Evolutionary conservation across 2,329 filamentous ascomycete genomes (phyloP), one percentile per base, ranked within the genome.

Genomic region (Colletotrichum neosansevieriae): DNA sequence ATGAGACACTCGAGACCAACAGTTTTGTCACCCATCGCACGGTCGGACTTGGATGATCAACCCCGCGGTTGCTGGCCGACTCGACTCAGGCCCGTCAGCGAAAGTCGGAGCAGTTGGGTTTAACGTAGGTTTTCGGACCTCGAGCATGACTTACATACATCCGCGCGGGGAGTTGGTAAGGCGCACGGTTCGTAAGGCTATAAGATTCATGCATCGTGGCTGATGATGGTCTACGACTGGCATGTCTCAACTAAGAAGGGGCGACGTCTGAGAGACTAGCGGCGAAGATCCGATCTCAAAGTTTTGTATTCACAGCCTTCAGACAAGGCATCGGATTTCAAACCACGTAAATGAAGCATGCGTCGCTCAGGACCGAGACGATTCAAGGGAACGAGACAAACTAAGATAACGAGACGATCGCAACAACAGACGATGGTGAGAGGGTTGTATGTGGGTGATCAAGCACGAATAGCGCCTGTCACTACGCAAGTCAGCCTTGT

Each of bases 201-300:
- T 34, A 56, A 15, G 54, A 66, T 40, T 54, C 45, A 54, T 58
- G 47, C 40, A 34, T 40, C 40, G 54, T 60, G 54, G 66, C 61
- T 59, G 49, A 60, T 32, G 56, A 50, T 17, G 61, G 49, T 56
- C 19, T 51, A 56, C 42, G 34, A 56, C 61, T 66, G 66, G 62
- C 61, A 69, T 69, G 66, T 60, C 54, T 66, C 61, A 56, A 57
- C 61, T 69, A 40, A 42, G 49, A 54, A 60, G 49, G 40, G 56
- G 56, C 61, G 49, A 56, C 54, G 61, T 60, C 42, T 66, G 56
- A 44, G 40, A 49, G 49, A 38, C 60, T 66, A 69, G 62, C 34
- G 49, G 19, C 47, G 54, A 56, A 50, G 50, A 66, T 60, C 66
- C 42, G 40, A 66, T 19, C 61, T 69, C 24, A 53, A 49, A 40